Evolutionary conservation across 1,139 yeast species (phyloP).

Genomic region (Geotrichum citri-aurantii): DNA sequence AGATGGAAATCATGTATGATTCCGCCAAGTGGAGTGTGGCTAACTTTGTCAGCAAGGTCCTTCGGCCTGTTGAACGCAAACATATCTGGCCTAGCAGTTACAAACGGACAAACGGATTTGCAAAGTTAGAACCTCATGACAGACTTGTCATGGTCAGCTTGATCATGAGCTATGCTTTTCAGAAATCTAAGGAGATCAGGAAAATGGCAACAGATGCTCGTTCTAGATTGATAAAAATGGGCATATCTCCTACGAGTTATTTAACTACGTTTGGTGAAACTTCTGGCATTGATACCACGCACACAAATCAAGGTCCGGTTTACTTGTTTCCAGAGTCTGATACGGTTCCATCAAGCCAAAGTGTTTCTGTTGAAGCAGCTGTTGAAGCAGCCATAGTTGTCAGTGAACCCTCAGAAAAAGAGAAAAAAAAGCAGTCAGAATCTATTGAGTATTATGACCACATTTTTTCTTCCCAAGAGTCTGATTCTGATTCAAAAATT

Average conservation of each 20-base stretch:
- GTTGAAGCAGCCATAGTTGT: neutral
- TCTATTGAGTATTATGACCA: neutral
- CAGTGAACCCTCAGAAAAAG: neutral
- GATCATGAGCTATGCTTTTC: slow-evolving; percentile 7
- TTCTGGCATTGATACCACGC: neutral
- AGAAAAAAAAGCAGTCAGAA: neutral
- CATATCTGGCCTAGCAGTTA: neutral
- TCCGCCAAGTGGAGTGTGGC: neutral
- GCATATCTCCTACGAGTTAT: slow-evolving; percentile 9
- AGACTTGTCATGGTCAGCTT: slow-evolving; percentile 1
- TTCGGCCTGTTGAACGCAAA: slow-evolving; percentile 1
- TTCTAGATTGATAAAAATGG: neutral
- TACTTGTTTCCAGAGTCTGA: neutral
- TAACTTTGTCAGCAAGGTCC: neutral
- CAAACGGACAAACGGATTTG: neutral
- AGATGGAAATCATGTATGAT: neutral
- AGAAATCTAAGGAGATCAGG: slow-evolving; percentile 1
- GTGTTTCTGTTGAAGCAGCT: neutral
- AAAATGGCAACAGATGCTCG: slow-evolving; percentile 4
- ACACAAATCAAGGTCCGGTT: neutral
- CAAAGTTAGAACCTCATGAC: neutral
- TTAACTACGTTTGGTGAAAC: neutral
- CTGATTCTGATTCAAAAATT: neutral
- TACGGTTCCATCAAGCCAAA: neutral
- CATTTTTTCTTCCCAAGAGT: neutral